A percentile compares a stretch with the other conserved stretches of the same genome.
These are phyloP conservation scores for Olyra latifolia DNA, from an alignment of 176 grass and related monocot species.

Conservation along the genomic window DNA sequence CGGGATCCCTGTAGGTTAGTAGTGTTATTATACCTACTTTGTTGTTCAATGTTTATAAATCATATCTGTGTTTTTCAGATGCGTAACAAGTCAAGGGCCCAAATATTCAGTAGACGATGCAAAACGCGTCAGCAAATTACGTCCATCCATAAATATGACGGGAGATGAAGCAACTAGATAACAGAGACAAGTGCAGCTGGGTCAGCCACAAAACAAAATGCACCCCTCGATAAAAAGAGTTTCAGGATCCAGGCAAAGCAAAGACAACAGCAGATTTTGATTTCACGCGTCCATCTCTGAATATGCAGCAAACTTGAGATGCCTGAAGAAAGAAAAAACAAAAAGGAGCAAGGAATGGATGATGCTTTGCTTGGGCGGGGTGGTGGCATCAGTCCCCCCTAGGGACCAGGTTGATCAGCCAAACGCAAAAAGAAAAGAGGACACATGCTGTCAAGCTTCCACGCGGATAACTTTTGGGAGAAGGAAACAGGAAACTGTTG, in stretches of 20 bases:
- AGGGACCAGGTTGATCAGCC: neutral
- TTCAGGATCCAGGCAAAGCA: neutral
- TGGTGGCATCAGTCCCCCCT: neutral
- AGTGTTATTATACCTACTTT: too few species aligned
- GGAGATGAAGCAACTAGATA: too few species aligned
- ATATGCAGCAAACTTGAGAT: neutral
- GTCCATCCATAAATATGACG: too few species aligned
- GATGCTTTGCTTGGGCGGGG: conserved; percentile 5
- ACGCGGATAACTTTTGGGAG: neutral
- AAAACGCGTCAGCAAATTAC: too few species aligned
- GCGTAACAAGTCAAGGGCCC: neutral
- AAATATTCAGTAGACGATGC: neutral
- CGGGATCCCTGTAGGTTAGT: too few species aligned
- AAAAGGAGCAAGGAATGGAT: neutral
- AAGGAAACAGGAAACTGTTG: neutral
- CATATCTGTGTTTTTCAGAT: neutral
- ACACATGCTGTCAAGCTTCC: neutral
- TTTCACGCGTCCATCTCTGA: neutral
- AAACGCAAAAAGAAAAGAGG: neutral
- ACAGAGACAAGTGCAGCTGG: neutral
- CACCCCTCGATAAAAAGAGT: neutral
- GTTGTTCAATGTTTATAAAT: too few species aligned
- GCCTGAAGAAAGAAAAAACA: neutral
- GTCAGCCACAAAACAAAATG: neutral
- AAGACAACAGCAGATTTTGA: neutral